Base-by-base conservation (phyloP, 116 monocot species). In the Papilionanthe hybrid region DNA sequence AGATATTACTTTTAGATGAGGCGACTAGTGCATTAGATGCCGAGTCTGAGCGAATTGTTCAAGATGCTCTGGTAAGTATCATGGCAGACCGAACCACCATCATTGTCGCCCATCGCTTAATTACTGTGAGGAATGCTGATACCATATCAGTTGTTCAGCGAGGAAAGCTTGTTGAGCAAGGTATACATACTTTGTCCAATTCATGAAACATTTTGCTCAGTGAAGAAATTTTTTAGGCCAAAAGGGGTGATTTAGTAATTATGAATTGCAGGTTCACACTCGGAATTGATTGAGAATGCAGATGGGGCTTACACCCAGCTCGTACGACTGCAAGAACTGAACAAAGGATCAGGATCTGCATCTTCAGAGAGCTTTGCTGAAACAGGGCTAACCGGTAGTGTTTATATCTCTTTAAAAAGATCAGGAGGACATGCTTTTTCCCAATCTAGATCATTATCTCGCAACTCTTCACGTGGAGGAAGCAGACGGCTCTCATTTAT, bases 1-100 rank as follows among this genome's bases (percentile, higher is more conserved):
- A 78, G 42, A 91, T 93, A 73, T 72, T 91, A 66, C 89, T 93
- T 79, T 80, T 93, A 15, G 93, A 93, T 56, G 93, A 93, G 81
- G 93, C 93, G 12, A 93, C 90, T 9, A 93, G 91, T 55, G 91
- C 93, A 7, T 75, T 93, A 58, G 93, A 90, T 79, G 83, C 88
- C 3, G 91, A 91, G 42, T 91, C 93, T 5, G 91, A 93, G 60
- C 79, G 82, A 18, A 81, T 87, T 25, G 93, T 93, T 19, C 91
- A 93, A 68, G 89, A 91, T 67, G 91, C 93, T 30, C 69, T 93
- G 18, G 75, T 82, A 12, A 82, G 78, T 79, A 83, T 89, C 53
- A 93, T 93, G 89, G 79, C 77, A 27, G 78, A 86, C 19, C 75
- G 93, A 78, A 91, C 93, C 28, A 91, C 93, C 15, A 82, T 93